A percentile compares a stretch with the other conserved stretches of the same genome.
These are phyloP conservation scores for Ochetophila trinervis DNA, from an alignment of 306 rosid species.

Conservation along the genomic window DNA sequence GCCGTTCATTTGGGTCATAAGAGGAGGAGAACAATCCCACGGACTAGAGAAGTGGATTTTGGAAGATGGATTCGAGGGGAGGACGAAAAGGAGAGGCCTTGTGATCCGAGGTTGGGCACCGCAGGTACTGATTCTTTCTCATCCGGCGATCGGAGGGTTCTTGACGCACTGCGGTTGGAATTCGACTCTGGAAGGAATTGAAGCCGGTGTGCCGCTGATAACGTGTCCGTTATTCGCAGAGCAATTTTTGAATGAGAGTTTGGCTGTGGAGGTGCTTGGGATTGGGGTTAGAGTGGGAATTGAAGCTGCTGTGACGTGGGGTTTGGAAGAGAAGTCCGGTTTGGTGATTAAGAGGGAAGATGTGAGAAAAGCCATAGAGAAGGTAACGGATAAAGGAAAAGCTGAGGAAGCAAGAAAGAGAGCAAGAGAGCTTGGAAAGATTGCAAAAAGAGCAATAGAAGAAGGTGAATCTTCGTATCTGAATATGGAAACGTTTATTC, in stretches of 20 bases:
- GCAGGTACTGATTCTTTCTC: slow-evolving; percentile 53
- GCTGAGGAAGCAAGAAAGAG: slow-evolving; percentile 16
- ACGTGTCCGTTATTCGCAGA: slow-evolving; percentile 43
- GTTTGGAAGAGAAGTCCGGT: slow-evolving; percentile 31
- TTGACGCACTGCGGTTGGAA: slow-evolving; percentile 41
- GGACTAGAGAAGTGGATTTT: slow-evolving; percentile 45
- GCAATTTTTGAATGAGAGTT: slow-evolving; percentile 39
- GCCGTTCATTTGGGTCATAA: slow-evolving; percentile 67
- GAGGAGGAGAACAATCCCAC: slow-evolving; percentile 27
- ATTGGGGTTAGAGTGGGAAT: slow-evolving; percentile 35
- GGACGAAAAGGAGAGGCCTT: slow-evolving; percentile 43
- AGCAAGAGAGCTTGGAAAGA: slow-evolving; percentile 12
- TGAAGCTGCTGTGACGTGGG: slow-evolving; percentile 21
- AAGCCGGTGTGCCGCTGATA: slow-evolving; percentile 37
- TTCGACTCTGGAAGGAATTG: slow-evolving; percentile 28
- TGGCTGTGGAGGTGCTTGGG: slow-evolving; percentile 21
- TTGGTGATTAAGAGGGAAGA: slow-evolving; percentile 20
- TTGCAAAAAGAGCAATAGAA: slow-evolving; percentile 27
- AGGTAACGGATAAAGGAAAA: slow-evolving; percentile 21
- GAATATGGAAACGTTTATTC: slow-evolving; percentile 11
- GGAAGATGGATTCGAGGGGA: slow-evolving; percentile 42
- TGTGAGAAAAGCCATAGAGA: slow-evolving; percentile 26
- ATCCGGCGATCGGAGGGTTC: slow-evolving; percentile 38
- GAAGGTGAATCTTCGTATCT: slow-evolving; percentile 32
- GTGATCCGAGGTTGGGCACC: slow-evolving; percentile 77